phyloP scores from a whole-genome alignment of 2,329 filamentous ascomycete species.

The Colletotrichum viniferum region DNA sequence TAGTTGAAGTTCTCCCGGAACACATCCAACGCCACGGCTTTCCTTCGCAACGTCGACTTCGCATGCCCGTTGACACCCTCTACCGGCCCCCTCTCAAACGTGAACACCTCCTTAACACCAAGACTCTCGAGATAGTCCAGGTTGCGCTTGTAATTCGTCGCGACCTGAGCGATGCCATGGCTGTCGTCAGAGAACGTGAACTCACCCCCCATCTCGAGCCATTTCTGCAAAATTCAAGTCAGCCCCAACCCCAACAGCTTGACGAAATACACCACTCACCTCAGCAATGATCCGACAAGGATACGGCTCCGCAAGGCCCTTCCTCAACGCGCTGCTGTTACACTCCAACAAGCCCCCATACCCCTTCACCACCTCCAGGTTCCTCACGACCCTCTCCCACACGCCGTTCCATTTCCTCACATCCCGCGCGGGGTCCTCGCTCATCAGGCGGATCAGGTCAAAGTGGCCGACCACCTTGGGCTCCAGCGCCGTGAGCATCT shows the following conservation, averaged over 20 bases:
- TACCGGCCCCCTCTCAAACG: slow-evolving; percentile 44
- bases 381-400: slow-evolving; percentile 76
- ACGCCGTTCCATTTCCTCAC: slow-evolving; percentile 64
- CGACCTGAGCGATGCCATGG: slow-evolving; percentile 85
- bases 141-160: slow-evolving; percentile 78
- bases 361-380: slow-evolving; percentile 70
- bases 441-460: slow-evolving; percentile 85
- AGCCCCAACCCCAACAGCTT: background rate
- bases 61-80: slow-evolving; percentile 27
- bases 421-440: slow-evolving; percentile 68
- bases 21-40: slow-evolving; percentile 44
- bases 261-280: slow-evolving; percentile 47
- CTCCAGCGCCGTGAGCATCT: slow-evolving; percentile 75
- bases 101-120: slow-evolving; percentile 68
- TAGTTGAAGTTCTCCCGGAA: slow-evolving; percentile 38
- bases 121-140: slow-evolving; percentile 72
- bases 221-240: slow-evolving; percentile 56
- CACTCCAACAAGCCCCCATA: slow-evolving; percentile 89
- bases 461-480: slow-evolving; percentile 92
- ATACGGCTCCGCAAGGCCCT: slow-evolving; percentile 91
- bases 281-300: slow-evolving; percentile 79
- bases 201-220: slow-evolving; percentile 72
- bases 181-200: slow-evolving; percentile 97
- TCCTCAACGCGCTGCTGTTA: slow-evolving; percentile 85
- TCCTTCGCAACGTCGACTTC: slow-evolving; percentile 44